Evolutionary conservation across 495 filamentous ascomycete species (phyloP).

Genomic region (Recurvomyces mirabilis): DNA sequence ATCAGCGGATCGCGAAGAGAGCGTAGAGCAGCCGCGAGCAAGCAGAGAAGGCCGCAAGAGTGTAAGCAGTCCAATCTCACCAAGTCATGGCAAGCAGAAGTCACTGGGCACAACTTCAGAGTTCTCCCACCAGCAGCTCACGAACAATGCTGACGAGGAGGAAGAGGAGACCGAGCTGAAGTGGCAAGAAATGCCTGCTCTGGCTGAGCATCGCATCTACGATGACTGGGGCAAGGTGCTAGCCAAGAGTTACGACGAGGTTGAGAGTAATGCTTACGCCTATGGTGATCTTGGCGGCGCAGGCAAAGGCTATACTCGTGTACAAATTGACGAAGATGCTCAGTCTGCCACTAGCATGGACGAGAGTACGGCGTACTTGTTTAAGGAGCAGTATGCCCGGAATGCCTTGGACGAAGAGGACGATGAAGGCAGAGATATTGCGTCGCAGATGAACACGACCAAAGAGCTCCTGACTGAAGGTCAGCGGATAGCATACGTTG

Average conservation of each 20-base stretch:
- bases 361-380: conserved; percentile 92
- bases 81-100: background rate
- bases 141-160: conserved; percentile 34
- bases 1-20: background rate
- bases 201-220: conserved; percentile 84
- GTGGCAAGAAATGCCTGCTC: conserved; percentile 92
- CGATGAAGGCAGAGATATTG: conserved; percentile 54
- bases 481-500: conserved; percentile 93
- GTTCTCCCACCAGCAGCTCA: conserved; percentile 83
- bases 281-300: conserved; percentile 74
- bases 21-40: background rate
- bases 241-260: conserved; percentile 59
- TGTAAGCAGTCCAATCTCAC: background rate
- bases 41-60: no score
- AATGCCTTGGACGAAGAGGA: conserved; percentile 67
- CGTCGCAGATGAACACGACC: conserved; percentile 88
- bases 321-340: conserved; percentile 87
- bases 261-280: conserved; percentile 56
- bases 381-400: conserved; percentile 49
- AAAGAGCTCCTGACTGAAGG: conserved; percentile 92
- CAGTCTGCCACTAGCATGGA: conserved; percentile 92
- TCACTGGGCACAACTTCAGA: conserved; percentile 42
- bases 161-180: conserved; percentile 43
- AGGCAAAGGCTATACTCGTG: conserved; percentile 86
- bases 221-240: conserved; percentile 84